Evolutionary conservation across 1,139 yeast species (phyloP).

Genomic region (Pichia sp.): DNA sequence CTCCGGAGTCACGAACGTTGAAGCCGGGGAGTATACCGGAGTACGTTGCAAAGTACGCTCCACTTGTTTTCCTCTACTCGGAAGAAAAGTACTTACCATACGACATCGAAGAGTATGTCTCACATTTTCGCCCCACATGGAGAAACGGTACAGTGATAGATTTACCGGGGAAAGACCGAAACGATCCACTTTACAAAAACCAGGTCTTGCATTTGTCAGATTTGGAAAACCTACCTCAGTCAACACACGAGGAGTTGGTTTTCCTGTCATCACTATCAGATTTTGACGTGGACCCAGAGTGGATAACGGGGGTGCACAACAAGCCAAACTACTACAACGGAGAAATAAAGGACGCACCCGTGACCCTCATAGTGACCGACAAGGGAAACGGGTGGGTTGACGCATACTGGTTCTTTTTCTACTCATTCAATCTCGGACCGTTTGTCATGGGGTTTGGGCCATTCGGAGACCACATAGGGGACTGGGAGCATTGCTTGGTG

Average conservation of each 20-base stretch:
- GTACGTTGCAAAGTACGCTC: constrained; percentile 71
- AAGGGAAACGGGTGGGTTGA: constrained; percentile 92
- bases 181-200: constrained; percentile 14
- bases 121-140: constrained; percentile 50
- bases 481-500: constrained; percentile 94
- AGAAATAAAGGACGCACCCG: constrained; percentile 69
- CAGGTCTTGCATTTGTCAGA: constrained; percentile 36
- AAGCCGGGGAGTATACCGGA: constrained; percentile 62
- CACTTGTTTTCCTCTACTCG: constrained; percentile 79
- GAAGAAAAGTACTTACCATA: constrained; percentile 88
- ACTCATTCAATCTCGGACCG: constrained; percentile 91
- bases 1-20: constrained; percentile 31
- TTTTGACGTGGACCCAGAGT: constrained; percentile 71
- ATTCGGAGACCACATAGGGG: constrained; percentile 94
- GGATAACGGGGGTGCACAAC: constrained; percentile 74
- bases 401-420: constrained; percentile 94
- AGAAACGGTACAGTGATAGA: constrained; percentile 43
- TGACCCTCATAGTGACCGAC: constrained; percentile 76
- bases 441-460: constrained; percentile 98
- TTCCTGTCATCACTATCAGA: constrained; percentile 67
- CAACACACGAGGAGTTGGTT: constrained; percentile 28
- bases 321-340: constrained; percentile 72
- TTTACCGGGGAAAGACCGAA: constrained; percentile 33
- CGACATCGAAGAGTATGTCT: constrained; percentile 66
- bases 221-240: constrained; percentile 33